These are phyloP conservation scores for Penicillium arizonense DNA, from an alignment of 495 filamentous ascomycete species.

Conservation along the genomic window DNA sequence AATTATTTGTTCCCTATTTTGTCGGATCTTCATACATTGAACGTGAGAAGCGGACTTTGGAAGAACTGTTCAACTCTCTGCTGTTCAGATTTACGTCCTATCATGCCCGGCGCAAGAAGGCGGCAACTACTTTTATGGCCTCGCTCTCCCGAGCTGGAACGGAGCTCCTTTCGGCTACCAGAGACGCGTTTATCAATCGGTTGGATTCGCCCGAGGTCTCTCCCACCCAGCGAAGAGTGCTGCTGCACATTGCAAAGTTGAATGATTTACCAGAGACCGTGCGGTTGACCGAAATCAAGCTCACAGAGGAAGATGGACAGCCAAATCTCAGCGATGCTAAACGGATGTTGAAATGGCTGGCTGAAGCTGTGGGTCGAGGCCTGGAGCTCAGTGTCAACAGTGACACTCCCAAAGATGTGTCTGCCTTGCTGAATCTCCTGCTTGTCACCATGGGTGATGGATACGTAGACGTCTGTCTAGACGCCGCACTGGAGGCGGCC, in stretches of 20 bases:
- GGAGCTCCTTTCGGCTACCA: slow-evolving; percentile 76
- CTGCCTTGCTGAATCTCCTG: slow-evolving; percentile 79
- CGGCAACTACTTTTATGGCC: slow-evolving; percentile 84
- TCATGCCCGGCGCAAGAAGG: slow-evolving; percentile 83
- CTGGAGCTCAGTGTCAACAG: slow-evolving; percentile 81
- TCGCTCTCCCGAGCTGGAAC: slow-evolving; percentile 82
- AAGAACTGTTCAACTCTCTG: slow-evolving; percentile 89
- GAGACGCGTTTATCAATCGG: slow-evolving; percentile 74
- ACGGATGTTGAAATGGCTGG: slow-evolving; percentile 96
- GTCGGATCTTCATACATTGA: slow-evolving; percentile 94
- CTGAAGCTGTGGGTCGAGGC: slow-evolving; percentile 90
- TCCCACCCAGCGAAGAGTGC: slow-evolving; percentile 77
- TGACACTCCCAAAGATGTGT: slow-evolving; percentile 93
- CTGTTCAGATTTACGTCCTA: slow-evolving; percentile 95
- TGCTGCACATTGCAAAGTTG: slow-evolving; percentile 79
- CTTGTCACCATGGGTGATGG: slow-evolving; percentile 88
- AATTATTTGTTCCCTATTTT: slow-evolving; percentile 94
- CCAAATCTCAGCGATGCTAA: slow-evolving; percentile 84
- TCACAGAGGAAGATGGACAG: slow-evolving; percentile 83
- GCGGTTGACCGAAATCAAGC: slow-evolving; percentile 69
- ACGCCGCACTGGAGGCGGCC: slow-evolving; percentile 76
- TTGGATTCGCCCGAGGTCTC: slow-evolving; percentile 85
- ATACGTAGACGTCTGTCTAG: slow-evolving; percentile 91
- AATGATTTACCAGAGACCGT: slow-evolving; percentile 50
- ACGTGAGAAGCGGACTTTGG: slow-evolving; percentile 81